Evolutionary conservation across 108 stramenopile species (phyloP).

Genomic region (Fragilariopsis cylindrus): DNA sequence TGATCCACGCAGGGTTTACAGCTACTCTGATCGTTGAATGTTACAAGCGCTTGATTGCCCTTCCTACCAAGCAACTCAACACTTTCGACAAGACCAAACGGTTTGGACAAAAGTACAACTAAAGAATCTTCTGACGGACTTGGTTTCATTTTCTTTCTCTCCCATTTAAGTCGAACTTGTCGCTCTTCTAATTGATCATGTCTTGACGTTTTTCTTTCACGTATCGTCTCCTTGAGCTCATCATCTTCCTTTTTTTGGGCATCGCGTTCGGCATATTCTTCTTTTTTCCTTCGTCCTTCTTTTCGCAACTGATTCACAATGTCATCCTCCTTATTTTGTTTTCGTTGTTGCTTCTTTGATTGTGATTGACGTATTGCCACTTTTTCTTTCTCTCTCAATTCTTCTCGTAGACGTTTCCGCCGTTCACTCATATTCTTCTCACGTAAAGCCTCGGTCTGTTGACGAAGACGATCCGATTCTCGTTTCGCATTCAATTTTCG

Average conservation of each 20-base stretch:
- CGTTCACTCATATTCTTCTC: conserved; percentile 64
- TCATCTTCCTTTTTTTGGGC: conserved; percentile 45
- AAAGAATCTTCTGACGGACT: conserved; percentile 67
- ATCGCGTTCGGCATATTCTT: conserved; percentile 56
- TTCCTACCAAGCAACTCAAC: conserved; percentile 78
- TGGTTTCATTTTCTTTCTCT: conserved; percentile 64
- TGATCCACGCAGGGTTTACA: conserved; percentile 74
- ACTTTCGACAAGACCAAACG: conserved; percentile 69
- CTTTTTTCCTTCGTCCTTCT: conserved; percentile 57
- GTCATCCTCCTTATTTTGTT: conserved; percentile 35
- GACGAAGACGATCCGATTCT: conserved; percentile 54
- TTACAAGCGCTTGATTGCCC: conserved; percentile 78
- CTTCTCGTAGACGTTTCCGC: conserved; percentile 73
- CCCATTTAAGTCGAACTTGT: conserved; percentile 84
- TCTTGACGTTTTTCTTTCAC: conserved; percentile 32
- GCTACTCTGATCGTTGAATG: conserved; percentile 57
- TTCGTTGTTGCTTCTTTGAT: not conserved
- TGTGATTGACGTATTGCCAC: conserved; percentile 23
- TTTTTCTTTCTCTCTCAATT: conserved; percentile 60
- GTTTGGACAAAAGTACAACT: conserved; percentile 40
- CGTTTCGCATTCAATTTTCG: conserved; percentile 62
- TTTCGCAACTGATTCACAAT: conserved; percentile 60
- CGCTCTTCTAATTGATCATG: conserved; percentile 53
- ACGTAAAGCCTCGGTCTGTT: conserved; percentile 58
- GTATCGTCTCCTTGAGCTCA: conserved; percentile 27